Base-by-base conservation (phyloP, 768 basidiomycete genomes). In the Pseudohyphozyma bogoriensis region DNA sequence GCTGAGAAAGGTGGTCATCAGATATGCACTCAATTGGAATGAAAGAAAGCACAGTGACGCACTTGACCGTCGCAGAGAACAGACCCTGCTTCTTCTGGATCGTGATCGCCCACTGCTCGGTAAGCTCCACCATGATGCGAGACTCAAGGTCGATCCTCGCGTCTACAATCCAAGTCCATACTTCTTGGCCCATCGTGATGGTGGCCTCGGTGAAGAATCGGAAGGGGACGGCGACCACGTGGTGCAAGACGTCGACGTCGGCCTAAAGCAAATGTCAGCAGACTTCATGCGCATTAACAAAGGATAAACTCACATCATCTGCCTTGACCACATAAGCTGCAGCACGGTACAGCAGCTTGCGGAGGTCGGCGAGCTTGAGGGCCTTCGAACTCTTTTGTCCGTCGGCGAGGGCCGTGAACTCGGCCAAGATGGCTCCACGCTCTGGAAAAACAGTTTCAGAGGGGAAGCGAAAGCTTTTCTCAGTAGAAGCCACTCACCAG, bases 81-180 rank as follows among this genome's bases (percentile, higher is more conserved):
- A 96, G 77, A 0, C 95, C 95, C 64, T 81, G 85, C 59, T 83
- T 79, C 39, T 81, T 78, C 63, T 80, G 81, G 61, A 96, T 86
- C 7, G 87, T 87, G 56, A 81, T 79, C 51, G 85, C 79, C 95
- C 95, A 99, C 4, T 87, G 86, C 3, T 87, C 81, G 49, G 88
- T 76, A 52, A 97, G 81, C 69, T 96, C 91, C 7, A 82, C 77
- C 79, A 96, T 85, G 24, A 96, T 73, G 3, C 84, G 82, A 51
- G 91, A 81, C 73, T 96, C 92, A 15, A 86, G 77, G 50, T 81
- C 80, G 0, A 87, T 84, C 60, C 87, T 82, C 71, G 93, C 87
- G 18, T 87, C 83, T 55, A 95, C 85, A 0, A 95, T 80, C 92
- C 92, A 96, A 4, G 86, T 89, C 95, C 95, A 97, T 13, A 86